These are phyloP conservation scores for Malania oleifera DNA, from an alignment of 164 flowering plant genomes.

Conservation along the genomic window DNA sequence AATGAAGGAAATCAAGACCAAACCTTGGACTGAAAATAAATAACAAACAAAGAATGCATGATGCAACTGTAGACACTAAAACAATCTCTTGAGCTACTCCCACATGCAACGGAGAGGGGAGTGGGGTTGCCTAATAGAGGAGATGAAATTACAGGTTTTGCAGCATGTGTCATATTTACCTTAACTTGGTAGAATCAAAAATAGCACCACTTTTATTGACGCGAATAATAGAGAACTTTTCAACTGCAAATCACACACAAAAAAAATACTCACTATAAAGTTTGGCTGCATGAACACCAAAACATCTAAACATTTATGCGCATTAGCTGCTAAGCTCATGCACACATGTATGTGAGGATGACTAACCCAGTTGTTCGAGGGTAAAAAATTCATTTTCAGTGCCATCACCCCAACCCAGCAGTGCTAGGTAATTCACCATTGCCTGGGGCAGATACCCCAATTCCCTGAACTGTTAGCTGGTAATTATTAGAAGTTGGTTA, in stretches of 20 bases:
- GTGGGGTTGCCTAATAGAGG: background rate
- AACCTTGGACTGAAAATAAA: background rate
- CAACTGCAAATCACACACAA: slow-evolving; percentile 46
- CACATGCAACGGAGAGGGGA: too few species aligned
- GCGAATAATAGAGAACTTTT: slow-evolving; percentile 80
- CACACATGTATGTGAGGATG: background rate
- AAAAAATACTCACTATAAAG: slow-evolving; percentile 5
- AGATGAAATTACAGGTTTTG: background rate
- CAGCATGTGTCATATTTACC: slow-evolving; percentile 33
- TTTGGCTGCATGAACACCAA: background rate
- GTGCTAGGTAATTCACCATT: slow-evolving; percentile 95
- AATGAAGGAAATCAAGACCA: background rate
- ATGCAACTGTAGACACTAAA: background rate
- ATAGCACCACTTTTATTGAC: slow-evolving; percentile 94
- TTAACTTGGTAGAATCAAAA: slow-evolving; percentile 80
- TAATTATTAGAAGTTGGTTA: background rate
- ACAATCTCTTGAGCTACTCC: too few species aligned
- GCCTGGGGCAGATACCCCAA: slow-evolving; percentile 95
- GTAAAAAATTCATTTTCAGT: slow-evolving; percentile 90
- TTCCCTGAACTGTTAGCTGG: slow-evolving; percentile 66
- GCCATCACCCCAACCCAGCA: slow-evolving; percentile 99
- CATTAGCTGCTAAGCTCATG: background rate
- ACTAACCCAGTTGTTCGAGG: slow-evolving; percentile 83
- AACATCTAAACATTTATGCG: background rate
- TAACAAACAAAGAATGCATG: background rate